Conservation (phyloP, 768 basidiomycete species). For the Panaeolus cyanescens region DNA sequence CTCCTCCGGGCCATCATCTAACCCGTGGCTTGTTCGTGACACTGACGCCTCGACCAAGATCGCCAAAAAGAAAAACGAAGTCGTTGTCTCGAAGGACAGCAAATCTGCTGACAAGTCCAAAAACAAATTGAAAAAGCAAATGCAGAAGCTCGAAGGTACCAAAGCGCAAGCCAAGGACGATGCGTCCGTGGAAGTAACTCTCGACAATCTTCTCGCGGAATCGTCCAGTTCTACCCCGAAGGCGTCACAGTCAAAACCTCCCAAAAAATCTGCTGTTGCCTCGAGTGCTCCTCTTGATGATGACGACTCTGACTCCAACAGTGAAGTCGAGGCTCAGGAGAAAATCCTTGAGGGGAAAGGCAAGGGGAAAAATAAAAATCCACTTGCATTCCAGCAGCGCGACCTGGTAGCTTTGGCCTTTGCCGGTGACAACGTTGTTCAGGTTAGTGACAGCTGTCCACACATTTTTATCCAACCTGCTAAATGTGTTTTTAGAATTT, state of each 20-base stretch:
- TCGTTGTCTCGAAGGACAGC: slow-evolving; percentile 70
- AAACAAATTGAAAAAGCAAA: slow-evolving; percentile 71
- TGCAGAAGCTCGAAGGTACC: slow-evolving; percentile 56
- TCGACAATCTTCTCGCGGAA: slow-evolving; percentile 49
- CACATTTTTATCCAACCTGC: background rate
- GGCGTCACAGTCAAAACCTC: slow-evolving; percentile 22
- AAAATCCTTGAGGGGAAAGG: slow-evolving; percentile 37
- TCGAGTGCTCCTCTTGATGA: slow-evolving; percentile 54
- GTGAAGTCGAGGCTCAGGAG: slow-evolving; percentile 76
- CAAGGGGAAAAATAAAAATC: slow-evolving; percentile 46
- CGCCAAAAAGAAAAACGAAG: slow-evolving; percentile 72
- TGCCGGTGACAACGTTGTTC: slow-evolving; percentile 95
- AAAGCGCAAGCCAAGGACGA: slow-evolving; percentile 69
- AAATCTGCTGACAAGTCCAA: slow-evolving; percentile 63
- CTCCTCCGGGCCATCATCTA: slow-evolving; percentile 34
- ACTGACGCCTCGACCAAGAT: slow-evolving; percentile 39
- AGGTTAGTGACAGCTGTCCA: slow-evolving; percentile 47
- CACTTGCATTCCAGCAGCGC: slow-evolving; percentile 82
- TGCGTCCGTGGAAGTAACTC: slow-evolving; percentile 75
- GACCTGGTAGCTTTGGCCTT: slow-evolving; percentile 95
- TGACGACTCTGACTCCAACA: slow-evolving; percentile 50
- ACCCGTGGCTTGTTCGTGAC: slow-evolving; percentile 78
- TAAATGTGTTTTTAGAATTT: slow-evolving; percentile 62
- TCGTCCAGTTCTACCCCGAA: slow-evolving; percentile 39
- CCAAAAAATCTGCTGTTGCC: slow-evolving; percentile 34